A percentile compares a stretch with the other conserved stretches of the same genome.
These are phyloP conservation scores for Epichloe baconii DNA, from an alignment of 2,329 filamentous ascomycete species.

Conservation along the genomic window DNA sequence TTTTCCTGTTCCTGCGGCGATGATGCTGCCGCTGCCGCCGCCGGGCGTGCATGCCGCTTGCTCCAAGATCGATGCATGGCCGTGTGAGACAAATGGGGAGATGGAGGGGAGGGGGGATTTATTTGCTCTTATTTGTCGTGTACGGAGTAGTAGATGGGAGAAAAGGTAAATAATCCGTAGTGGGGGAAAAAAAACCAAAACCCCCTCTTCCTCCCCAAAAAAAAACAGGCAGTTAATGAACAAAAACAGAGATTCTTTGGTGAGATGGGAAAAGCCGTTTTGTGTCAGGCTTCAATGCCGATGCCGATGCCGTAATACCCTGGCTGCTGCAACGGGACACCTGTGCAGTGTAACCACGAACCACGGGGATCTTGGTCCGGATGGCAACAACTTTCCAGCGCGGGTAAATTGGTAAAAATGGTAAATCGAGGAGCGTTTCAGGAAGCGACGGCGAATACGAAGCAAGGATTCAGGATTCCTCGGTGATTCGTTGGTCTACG, in stretches of 20 bases:
- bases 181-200: background rate
- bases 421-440: background rate
- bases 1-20: background rate
- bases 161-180: too few relatives aligned
- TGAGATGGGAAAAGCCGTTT: background rate
- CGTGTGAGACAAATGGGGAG: background rate
- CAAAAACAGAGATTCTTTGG: too few relatives aligned
- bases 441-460: background rate
- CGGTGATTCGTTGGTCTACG: too few relatives aligned
- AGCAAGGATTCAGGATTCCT: too few relatives aligned
- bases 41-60: background rate
- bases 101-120: background rate
- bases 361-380: background rate
- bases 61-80: slow-evolving; percentile 1
- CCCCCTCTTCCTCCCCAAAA: background rate
- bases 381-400: background rate
- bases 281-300: background rate
- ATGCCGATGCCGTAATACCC: background rate
- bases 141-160: too few relatives aligned
- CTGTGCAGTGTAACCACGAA: too few relatives aligned
- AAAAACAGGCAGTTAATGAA: too few relatives aligned
- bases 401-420: too few relatives aligned
- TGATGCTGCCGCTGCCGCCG: background rate
- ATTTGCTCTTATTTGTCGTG: too few relatives aligned
- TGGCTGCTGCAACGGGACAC: background rate